Base-by-base conservation (phyloP, 2,329 filamentous ascomycete species). In the Penicillium sp. region DNA sequence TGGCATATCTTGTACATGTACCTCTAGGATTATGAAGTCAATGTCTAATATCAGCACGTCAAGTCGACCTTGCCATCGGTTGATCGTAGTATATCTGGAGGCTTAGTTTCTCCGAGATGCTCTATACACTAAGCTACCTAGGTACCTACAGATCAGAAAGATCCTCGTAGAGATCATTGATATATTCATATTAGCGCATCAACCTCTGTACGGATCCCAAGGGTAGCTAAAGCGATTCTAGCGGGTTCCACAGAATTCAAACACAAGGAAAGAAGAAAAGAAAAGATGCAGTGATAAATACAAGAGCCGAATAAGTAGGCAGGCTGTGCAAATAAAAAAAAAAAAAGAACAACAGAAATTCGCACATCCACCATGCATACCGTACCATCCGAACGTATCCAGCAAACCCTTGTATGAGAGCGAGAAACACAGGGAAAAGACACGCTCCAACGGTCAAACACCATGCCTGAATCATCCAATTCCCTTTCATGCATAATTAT, bases 121-220 rank as follows among this genome's bases (percentile, higher is more conserved):
- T 9, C 24, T 26, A 8, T 9, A 24, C 23, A 24, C 24, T 8
- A 26, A 26, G 24, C 24, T 26, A 26, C 24, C 6, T 24, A 24
- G 8, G 8, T 8, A 23, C 6, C 6, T 24, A 24, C 1, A 24
- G 23, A 9, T 7, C 23, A 26, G 6, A 8, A 26, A 8, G 3
- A 26, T 26, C 18, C 31, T 20, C 14, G 18, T 34, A 16, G 31
- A 49, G 29, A 51, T 49, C 46, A 46, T 50, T 26, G 40, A 45
- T 52, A 52, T 52, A 50, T 56, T 51, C 51, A 39, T 47, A 48
- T 51, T 45, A 47, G 35, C 36, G 41, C 44, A 52, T 48, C 32
- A 49, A 32, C 42, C 31, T 34, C 38, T 43, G n/a, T n/a, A 4
- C 14, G 11, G 31, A 34, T n/a, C 4, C 31, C 14, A 18, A 8